phyloP scores from a whole-genome alignment of 2,329 filamentous ascomycete species.

The Nannizziopsis arthrosporioides region DNA sequence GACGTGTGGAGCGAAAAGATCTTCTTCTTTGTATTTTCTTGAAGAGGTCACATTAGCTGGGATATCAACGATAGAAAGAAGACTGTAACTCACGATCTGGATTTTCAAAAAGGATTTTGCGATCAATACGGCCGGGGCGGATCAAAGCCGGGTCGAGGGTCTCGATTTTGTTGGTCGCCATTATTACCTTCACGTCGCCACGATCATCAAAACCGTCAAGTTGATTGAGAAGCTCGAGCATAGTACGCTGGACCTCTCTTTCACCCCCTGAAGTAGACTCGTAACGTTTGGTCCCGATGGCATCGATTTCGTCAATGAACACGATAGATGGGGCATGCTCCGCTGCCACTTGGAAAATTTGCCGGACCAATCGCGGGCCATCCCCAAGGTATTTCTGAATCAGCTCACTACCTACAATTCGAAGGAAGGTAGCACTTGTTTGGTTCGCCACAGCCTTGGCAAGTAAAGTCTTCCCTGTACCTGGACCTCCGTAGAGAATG shows the following conservation, averaged over 20 bases:
- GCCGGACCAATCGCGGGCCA: constrained; percentile 83
- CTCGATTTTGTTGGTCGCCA: constrained; percentile 99
- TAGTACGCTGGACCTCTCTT: constrained; percentile 93
- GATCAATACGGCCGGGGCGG: constrained; percentile 91
- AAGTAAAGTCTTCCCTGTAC: constrained; percentile 90
- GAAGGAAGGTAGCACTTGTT: constrained; percentile 95
- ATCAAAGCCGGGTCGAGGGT: constrained; percentile 92
- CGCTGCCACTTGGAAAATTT: constrained; percentile 80
- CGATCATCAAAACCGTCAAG: constrained; percentile 97
- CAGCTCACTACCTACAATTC: constrained; percentile 91
- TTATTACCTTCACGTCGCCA: constrained; percentile 97
- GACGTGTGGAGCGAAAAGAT: constrained; percentile 97
- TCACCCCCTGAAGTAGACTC: constrained; percentile 95
- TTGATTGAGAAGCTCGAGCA: constrained; percentile 96
- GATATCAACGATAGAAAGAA: not conserved
- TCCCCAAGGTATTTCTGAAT: constrained; percentile 99
- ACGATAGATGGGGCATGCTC: constrained; percentile 96
- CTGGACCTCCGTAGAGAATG: constrained; percentile 92
- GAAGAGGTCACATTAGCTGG: not conserved
- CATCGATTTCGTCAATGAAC: constrained; percentile 98
- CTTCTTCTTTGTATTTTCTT: constrained; percentile 85
- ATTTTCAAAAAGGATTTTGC: constrained; percentile 79
- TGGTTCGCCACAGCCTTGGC: constrained; percentile 98
- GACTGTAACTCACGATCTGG: constrained; percentile 47
- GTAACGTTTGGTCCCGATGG: constrained; percentile 97